Evolutionary conservation across 805 yeast genomes (phyloP), one percentile per base, ranked within the genome.

Genomic region (Cyberlindnera mrakii): DNA sequence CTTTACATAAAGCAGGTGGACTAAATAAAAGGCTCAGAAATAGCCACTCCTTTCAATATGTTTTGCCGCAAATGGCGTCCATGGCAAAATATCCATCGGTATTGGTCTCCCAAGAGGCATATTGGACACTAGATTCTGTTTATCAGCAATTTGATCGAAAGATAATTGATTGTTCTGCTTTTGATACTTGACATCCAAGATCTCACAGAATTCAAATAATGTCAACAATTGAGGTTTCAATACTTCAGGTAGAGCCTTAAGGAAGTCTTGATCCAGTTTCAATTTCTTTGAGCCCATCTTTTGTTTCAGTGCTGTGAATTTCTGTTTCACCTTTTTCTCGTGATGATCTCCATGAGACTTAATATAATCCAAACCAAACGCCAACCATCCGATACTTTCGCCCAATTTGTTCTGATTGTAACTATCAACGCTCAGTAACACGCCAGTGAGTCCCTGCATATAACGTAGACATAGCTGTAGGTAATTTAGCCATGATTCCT

Each of bases 391-490:
- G 33, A 74, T 61, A 4, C 74, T 68, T n/a, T 62, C 62, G 7
- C 79, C 79, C 16, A 73, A 41, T 32, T 67, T 63, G 41, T 64
- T 61, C 38, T 71, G 64, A 45, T 72, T 73, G 52, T 73, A 73
- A 41, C 60, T 54, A 38, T 73, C 77, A 32, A 72, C 62, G 0
- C 76, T 60, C 18, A 72, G 57, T 39, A 73, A 67, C n/a, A 67
- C 46, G 0, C 74, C 75, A 16, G 72, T 65, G 45, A 71, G 70
- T 0, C 74, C 74, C 19, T 61, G 55, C 6, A 65, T 60, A 50
- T 71, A 65, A 36, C 60, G 64, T 35, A 60, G 54, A 13, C 68
- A 47, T 2, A 23, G 18, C 6, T 45, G 48, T n/a, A 56, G n/a
- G 20, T 41, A 41, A 0, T 33, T n/a, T 3, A 34, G 3, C 57